These are phyloP conservation scores for Blastomyces percursus DNA, from an alignment of 2,329 filamentous ascomycete genomes.

Conservation along the genomic window DNA sequence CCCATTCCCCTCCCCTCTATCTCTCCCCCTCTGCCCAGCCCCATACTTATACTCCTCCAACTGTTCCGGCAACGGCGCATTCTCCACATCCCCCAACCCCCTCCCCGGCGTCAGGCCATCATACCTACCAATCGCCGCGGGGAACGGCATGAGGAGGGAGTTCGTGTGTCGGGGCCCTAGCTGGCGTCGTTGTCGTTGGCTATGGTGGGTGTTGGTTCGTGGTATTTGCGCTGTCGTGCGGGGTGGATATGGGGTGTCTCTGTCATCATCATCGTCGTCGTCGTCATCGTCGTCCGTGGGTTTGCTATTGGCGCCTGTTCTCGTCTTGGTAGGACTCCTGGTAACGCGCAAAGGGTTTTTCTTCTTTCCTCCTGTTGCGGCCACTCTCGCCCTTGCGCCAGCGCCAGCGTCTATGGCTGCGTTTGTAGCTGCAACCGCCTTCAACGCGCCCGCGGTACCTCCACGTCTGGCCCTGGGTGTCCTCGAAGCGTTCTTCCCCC, in stretches of 20 bases:
- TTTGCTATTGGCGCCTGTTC: too few species aligned
- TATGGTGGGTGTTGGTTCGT: not conserved
- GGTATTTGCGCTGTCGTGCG: not conserved
- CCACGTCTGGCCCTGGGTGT: not conserved
- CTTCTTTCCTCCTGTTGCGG: not conserved
- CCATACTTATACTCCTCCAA: constrained; percentile 2
- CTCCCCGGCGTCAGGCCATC: not conserved
- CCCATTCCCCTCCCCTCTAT: not conserved
- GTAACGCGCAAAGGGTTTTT: not conserved
- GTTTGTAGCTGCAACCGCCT: too few species aligned
- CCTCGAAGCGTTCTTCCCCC: not conserved
- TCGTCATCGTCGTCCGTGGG: not conserved
- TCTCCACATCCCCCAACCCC: not conserved
- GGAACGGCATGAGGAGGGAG: constrained; percentile 2
- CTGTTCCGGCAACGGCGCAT: constrained; percentile 1
- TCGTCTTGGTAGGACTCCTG: not conserved
- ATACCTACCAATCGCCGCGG: not conserved
- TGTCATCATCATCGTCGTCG: not conserved
- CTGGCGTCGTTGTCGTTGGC: not conserved
- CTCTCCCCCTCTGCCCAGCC: not conserved
- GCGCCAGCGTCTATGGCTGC: not conserved
- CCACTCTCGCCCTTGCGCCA: too few species aligned
- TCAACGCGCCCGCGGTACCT: too few species aligned
- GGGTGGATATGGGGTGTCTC: not conserved
- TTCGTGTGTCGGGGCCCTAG: not conserved